These are phyloP conservation scores for Novymonas esmeraldas DNA, from an alignment of 208 protist genomes.

Conservation along the genomic window DNA sequence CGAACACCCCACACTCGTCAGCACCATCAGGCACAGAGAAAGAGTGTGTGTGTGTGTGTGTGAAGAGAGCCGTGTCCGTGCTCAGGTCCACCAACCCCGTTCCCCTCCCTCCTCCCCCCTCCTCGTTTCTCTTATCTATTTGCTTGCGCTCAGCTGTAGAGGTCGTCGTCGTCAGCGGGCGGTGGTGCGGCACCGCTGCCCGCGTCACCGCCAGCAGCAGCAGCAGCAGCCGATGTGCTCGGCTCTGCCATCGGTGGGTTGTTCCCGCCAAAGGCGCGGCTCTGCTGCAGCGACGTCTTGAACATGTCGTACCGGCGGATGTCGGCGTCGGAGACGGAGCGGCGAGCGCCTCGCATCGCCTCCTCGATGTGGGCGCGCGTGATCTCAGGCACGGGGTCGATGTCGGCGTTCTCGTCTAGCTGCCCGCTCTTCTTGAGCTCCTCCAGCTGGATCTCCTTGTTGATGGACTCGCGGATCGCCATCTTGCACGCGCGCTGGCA, in stretches of 20 bases:
- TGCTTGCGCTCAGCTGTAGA: constrained; percentile 41
- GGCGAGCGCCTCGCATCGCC: constrained; percentile 87
- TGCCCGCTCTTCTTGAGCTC: constrained; percentile 57
- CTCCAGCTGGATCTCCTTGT: constrained; percentile 86
- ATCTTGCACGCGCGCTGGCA: constrained; percentile 93
- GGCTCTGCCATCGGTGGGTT: constrained; percentile 18
- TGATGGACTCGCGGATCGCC: constrained; percentile 93
- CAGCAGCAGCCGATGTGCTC: constrained; percentile 23
- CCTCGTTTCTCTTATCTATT: no score
- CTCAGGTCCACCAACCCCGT: no score
- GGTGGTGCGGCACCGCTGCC: constrained; percentile 14
- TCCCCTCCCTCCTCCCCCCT: no score
- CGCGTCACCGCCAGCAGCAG: constrained; percentile 22
- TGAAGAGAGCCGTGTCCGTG: no score
- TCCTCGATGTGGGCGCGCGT: constrained; percentile 92
- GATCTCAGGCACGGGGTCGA: constrained; percentile 91
- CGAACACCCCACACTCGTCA: no score
- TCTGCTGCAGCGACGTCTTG: constrained; percentile 82
- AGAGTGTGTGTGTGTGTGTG: no score
- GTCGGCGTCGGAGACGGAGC: constrained; percentile 93
- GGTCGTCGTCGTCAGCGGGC: constrained; percentile 52
- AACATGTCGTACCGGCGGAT: constrained; percentile 95
- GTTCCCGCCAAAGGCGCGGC: constrained; percentile 60
- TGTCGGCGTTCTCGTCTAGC: constrained; percentile 70
- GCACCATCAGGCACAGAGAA: no score